Evolutionary conservation across 148 eudicot species (phyloP), one percentile per base, ranked within the genome.

Genomic region (Gaultheria prostrata): DNA sequence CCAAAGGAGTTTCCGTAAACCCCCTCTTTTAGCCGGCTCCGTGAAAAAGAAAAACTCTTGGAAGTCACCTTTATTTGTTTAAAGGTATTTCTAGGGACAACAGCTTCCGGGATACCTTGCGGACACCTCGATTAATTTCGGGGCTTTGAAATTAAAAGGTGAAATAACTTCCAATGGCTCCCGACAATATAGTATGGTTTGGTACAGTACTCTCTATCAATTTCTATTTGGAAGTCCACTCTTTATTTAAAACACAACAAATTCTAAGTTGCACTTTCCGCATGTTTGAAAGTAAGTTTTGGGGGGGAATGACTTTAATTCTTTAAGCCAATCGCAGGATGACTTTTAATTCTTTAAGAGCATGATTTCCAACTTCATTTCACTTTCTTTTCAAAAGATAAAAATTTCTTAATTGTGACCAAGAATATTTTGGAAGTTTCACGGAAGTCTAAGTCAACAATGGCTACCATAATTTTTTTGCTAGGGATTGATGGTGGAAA

Each of bases 371-470:
- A 65, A 26, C 33, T 65, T 26, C 14, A 26, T 6, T 21, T 59
- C 65, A 59, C n/a, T 8, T 48, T 48, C 65, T 21, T 59, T 59
- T 9, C 17, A 18, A 18, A 59, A 0, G 11, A 28, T 30, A 30
- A 3, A 63, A 24, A 39, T 39, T 39, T 39, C 43, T 8, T 69
- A 30, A 1, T 69, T 6, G 21, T 18, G 76, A 72, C 12, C 24
- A 46, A 75, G 8, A 39, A 72, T 45, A 9, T n/a, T 46, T 46
- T 46, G 32, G 78, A 75, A 75, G 78, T 46, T 75, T 24, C 53
- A n/a, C 24, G 54, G 78, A n/a, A 21, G 78, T 75, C 32, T 45
- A 75, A 21, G 48, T 75, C 78, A 74, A 74, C 28, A 74, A 39
- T 74, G 77, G 50, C 77, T 21, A 39, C 32, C 54, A 75, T 46